Percentiles rank a stretch among this genome's conserved stretches.
Evolutionary conservation across 2,329 filamentous ascomycete species (phyloP).

Genomic region (Plenodomus biglobosus): DNA sequence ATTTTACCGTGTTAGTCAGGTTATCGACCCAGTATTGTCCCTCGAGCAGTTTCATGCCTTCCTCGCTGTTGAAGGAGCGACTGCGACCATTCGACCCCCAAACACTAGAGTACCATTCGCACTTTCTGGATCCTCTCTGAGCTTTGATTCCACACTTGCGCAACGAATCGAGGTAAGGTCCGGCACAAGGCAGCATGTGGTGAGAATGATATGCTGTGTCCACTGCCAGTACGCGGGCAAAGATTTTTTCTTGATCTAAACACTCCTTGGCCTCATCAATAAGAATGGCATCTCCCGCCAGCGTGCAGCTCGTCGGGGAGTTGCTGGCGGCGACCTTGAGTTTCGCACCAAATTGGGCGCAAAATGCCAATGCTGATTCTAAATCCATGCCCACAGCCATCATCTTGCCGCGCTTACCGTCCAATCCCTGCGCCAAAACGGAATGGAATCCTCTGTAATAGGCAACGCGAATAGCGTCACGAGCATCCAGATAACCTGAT

Average conservation of each 20-base stretch:
- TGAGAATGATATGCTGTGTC: slow-evolving; percentile 52
- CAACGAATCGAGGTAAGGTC: slow-evolving; percentile 8
- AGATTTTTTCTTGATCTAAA: slow-evolving; percentile 43
- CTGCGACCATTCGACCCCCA: slow-evolving; percentile 13
- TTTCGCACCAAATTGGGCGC: too few species aligned
- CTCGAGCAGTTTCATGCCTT: slow-evolving; percentile 4
- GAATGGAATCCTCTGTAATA: slow-evolving; percentile 23
- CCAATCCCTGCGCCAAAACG: too few species aligned
- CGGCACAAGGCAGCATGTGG: slow-evolving; percentile 40
- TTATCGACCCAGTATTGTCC: too few species aligned
- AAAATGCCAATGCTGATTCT: too few species aligned
- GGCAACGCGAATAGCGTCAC: slow-evolving; percentile 21
- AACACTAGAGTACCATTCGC: slow-evolving; percentile 8
- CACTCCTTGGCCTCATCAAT: slow-evolving; percentile 36
- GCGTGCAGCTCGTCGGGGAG: slow-evolving; percentile 44
- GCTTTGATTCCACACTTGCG: slow-evolving; percentile 3
- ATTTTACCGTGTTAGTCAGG: slow-evolving; percentile 5
- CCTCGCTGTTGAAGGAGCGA: too few species aligned
- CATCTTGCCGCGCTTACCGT: slow-evolving; percentile 3
- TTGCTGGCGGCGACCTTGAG: slow-evolving; percentile 35
- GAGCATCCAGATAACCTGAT: slow-evolving; percentile 21
- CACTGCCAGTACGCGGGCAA: slow-evolving; percentile 46
- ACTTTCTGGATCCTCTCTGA: background rate
- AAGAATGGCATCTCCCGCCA: slow-evolving; percentile 49
- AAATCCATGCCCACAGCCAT: slow-evolving; percentile 6